Percentiles rank a stretch among this genome's conserved stretches.
Conservation (phyloP, 2,329 filamentous ascomycete genomes). For the Botrytis galanthina region DNA sequence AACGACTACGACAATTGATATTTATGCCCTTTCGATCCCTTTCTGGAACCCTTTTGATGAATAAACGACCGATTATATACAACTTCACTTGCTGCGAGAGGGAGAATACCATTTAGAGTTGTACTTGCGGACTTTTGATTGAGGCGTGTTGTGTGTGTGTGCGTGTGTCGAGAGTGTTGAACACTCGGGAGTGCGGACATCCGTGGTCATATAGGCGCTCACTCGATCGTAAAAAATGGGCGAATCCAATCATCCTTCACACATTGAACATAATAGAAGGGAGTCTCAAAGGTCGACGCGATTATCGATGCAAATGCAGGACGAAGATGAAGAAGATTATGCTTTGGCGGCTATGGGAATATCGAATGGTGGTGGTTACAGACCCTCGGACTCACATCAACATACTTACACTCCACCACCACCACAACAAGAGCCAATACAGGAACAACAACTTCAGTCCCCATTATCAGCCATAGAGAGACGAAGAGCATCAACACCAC, state of each 20-base stretch:
- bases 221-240: slow-evolving; percentile 23
- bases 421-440: slow-evolving; percentile 25
- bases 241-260: slow-evolving; percentile 29
- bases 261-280: slow-evolving; percentile 43
- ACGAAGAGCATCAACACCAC: slow-evolving; percentile 33
- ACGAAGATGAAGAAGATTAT: slow-evolving; percentile 47
- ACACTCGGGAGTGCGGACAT: slow-evolving; percentile 21
- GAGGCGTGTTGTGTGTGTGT: slow-evolving; percentile 3
- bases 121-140: slow-evolving; percentile 7
- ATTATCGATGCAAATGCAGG: slow-evolving; percentile 40
- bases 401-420: slow-evolving; percentile 27
- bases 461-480: slow-evolving; percentile 30
- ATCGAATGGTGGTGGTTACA: slow-evolving; percentile 44
- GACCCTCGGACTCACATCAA: slow-evolving; percentile 23
- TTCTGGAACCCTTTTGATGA: neutral
- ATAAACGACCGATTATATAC: slow-evolving; percentile 4
- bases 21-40: neutral
- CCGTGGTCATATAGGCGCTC: slow-evolving; percentile 10
- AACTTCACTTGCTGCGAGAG: neutral
- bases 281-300: slow-evolving; percentile 42
- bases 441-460: slow-evolving; percentile 9
- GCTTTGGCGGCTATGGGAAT: slow-evolving; percentile 51
- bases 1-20: neutral
- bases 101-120: neutral
- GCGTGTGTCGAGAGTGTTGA: slow-evolving; percentile 10